Percentiles rank a stretch among this genome's conserved stretches.
phyloP scores from a whole-genome alignment of 169 alveolate species.

The Plasmodium yoelii region DNA sequence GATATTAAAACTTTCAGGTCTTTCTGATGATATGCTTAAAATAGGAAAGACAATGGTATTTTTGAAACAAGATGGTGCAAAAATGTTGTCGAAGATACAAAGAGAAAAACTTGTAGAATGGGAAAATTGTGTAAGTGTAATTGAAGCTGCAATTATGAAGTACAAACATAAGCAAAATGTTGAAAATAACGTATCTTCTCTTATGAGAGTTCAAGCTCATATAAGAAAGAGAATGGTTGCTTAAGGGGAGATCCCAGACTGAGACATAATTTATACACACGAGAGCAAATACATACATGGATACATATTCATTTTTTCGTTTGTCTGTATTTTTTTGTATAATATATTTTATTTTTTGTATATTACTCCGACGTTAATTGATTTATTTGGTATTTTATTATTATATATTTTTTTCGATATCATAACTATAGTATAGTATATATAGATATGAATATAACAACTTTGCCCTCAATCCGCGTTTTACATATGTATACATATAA shows the following conservation, averaged over 20 bases:
- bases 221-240: constrained; percentile 79
- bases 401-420: no score
- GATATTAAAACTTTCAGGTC: constrained; percentile 80
- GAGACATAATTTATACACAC: not conserved
- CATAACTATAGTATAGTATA: no score
- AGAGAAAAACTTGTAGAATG: constrained; percentile 91
- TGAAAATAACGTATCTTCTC: constrained; percentile 79
- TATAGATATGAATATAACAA: no score
- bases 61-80: constrained; percentile 90
- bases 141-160: constrained; percentile 88
- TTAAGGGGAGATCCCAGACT: not conserved
- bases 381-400: not conserved
- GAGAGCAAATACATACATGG: not conserved
- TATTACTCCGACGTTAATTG: not conserved
- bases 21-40: constrained; percentile 79
- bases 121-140: constrained; percentile 89
- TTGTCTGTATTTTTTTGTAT: not conserved
- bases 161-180: constrained; percentile 78
- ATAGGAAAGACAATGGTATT: constrained; percentile 93
- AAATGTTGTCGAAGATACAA: constrained; percentile 88
- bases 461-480: no score
- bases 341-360: not conserved
- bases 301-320: not conserved
- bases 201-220: constrained; percentile 92
- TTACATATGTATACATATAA: constrained; percentile 4